These are phyloP conservation scores for Pestalotiopsis sp. DNA, from an alignment of 2,329 filamentous ascomycete species.

Conservation along the genomic window DNA sequence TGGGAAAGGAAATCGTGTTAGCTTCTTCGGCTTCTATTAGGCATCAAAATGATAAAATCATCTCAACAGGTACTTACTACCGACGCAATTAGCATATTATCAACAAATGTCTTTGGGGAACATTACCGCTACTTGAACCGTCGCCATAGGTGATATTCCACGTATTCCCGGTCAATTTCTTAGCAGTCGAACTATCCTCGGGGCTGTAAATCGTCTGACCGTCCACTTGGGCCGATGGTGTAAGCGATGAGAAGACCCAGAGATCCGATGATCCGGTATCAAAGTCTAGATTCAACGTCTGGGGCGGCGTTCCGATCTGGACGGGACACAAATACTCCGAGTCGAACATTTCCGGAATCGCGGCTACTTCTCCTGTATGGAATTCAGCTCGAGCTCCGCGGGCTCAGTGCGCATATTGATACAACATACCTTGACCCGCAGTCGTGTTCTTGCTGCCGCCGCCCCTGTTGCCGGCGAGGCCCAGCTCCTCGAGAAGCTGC, in stretches of 20 bases:
- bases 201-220: constrained; percentile 45
- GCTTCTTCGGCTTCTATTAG: too few relatives aligned
- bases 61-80: too few relatives aligned
- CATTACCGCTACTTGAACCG: constrained; percentile 25
- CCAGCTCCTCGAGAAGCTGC: constrained; percentile 10
- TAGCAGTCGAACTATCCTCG: constrained; percentile 38
- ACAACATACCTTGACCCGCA: not conserved
- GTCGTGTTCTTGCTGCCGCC: not conserved
- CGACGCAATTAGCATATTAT: too few relatives aligned
- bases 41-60: too few relatives aligned
- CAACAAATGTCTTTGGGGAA: too few relatives aligned
- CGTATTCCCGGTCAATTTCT: constrained; percentile 36
- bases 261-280: constrained; percentile 50
- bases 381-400: not conserved
- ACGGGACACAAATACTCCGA: constrained; percentile 36
- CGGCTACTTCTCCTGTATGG: constrained; percentile 28
- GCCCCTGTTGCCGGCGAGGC: not conserved
- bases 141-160: constrained; percentile 49
- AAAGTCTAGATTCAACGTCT: constrained; percentile 46
- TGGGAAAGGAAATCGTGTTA: constrained; percentile 25
- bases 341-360: constrained; percentile 32
- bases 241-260: constrained; percentile 48
- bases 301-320: constrained; percentile 40
- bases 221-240: constrained; percentile 31
- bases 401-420: not conserved